These are phyloP conservation scores for Nemania sp. DNA, from an alignment of 2,329 filamentous ascomycete species.

Conservation along the genomic window DNA sequence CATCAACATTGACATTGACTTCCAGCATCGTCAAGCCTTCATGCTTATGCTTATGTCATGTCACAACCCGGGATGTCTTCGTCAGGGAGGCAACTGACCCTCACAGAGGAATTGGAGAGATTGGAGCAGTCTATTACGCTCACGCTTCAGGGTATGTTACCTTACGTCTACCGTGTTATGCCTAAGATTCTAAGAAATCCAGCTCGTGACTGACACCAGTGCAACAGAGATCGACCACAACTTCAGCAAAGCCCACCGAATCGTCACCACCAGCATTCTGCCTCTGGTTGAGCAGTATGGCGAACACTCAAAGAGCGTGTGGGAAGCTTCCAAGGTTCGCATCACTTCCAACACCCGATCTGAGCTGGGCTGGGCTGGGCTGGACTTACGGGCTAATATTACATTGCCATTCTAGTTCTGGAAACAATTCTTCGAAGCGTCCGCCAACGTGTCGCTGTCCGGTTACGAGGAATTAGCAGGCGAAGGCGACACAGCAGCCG, in stretches of 20 bases:
- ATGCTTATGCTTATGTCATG: too few species aligned
- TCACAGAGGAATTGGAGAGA: constrained; percentile 94
- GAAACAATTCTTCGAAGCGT: constrained; percentile 99
- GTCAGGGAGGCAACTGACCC: constrained; percentile 63
- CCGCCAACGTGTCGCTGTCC: constrained; percentile 93
- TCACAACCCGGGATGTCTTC: constrained; percentile 53
- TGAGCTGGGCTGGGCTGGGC: too few species aligned
- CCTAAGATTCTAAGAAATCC: background rate
- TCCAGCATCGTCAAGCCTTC: too few species aligned
- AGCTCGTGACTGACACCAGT: constrained; percentile 1
- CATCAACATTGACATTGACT: too few species aligned
- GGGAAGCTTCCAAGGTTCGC: constrained; percentile 89
- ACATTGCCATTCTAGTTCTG: constrained; percentile 73
- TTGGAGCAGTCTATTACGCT: constrained; percentile 96
- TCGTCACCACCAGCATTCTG: constrained; percentile 90
- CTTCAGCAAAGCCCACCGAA: constrained; percentile 94
- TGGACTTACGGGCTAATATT: too few species aligned
- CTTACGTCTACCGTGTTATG: background rate
- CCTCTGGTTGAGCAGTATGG: constrained; percentile 95
- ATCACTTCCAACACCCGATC: constrained; percentile 8
- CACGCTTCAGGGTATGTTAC: constrained; percentile 78
- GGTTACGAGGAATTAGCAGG: constrained; percentile 85
- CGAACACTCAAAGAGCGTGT: constrained; percentile 89
- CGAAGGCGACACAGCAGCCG: constrained; percentile 66
- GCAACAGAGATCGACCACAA: constrained; percentile 91